Evolutionary conservation across 371 early-diverging fungal species (phyloP), one percentile per base, ranked within the genome.

Genomic region (Mucor circinelloides): DNA sequence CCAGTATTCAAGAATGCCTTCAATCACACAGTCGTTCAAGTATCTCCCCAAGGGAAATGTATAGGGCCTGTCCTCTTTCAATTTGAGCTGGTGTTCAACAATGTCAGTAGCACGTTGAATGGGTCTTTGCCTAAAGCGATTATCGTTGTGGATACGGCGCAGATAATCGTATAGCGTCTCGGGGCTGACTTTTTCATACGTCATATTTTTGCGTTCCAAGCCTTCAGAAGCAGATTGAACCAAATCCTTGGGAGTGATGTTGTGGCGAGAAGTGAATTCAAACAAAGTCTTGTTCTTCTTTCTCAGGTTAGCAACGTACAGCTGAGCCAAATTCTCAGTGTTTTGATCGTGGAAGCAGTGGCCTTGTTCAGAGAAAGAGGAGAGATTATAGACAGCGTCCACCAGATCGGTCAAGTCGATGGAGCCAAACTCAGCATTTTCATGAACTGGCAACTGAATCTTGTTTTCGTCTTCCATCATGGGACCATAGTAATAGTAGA

Each of bases 401-500:
- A 64, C 46, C 3, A 69, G 19, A 30, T 77, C 77, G 0, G 6
- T 31, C 44, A 77, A 32, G 23, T 62, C 66, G 38, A 71, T 44
- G 0, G 69, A 32, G 9, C 64, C 44, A 65, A 68, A 77, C 31
- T 67, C 27, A 10, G 21, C 27, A 0, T 74, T 21, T 12, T 66
- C 25, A n/a, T 60, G 15, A 15, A 69, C 54, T 27, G 68, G 38
- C 12, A 77, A 19, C 2, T 13, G 17, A 13, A 77, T 64, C 34
- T 58, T 40, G 10, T 67, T 56, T 27, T 66, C 6, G 34, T 70
- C 66, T 27, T 71, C 74, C 19, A 77, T 71, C 71, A 74, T 71
- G 0, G 77, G 77, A 0, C 71, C 68, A 25, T 63, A 64, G 21
- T 68, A 69, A 57, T 66, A 77, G 36, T 74, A 70, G 10, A 68